Conservation (phyloP, 805 yeast genomes). For the Myxozyma sirexii region DNA sequence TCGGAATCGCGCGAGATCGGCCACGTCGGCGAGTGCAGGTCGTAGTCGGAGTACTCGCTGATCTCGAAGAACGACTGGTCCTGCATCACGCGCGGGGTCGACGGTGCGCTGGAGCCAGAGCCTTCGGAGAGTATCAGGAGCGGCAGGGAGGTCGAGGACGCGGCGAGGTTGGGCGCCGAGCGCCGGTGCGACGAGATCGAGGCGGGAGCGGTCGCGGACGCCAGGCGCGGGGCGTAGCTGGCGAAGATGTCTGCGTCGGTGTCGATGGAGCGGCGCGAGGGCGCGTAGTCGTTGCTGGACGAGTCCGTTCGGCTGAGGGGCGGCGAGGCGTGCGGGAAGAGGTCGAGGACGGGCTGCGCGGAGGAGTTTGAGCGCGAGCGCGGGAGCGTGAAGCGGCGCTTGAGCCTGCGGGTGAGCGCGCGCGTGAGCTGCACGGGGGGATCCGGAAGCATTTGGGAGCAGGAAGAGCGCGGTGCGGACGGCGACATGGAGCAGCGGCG, state of each 20-base stretch:
- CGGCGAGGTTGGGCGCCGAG: neutral
- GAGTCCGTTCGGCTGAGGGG: neutral
- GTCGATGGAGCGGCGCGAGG: neutral
- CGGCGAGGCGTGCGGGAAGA: neutral
- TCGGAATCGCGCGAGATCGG: neutral
- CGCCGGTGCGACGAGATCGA: neutral
- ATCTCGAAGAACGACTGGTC: constrained; percentile 27
- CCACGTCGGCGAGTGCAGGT: neutral
- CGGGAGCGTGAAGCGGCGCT: constrained; percentile 31
- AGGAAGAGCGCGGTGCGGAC: neutral
- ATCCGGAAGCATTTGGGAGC: neutral
- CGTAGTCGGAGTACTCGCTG: neutral
- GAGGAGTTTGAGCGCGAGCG: constrained; percentile 8
- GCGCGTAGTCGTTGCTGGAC: neutral
- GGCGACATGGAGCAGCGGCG: neutral
- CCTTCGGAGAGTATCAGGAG: neutral
- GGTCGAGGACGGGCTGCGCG: neutral
- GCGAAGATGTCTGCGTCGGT: constrained; percentile 1
- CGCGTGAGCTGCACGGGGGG: constrained; percentile 15
- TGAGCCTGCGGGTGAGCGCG: constrained; percentile 21
- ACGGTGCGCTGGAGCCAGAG: constrained; percentile 1
- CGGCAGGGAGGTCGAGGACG: neutral
- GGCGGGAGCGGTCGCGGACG: neutral
- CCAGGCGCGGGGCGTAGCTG: neutral
- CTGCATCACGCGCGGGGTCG: constrained; percentile 18